Evolutionary conservation across 176 grass and related monocot species (phyloP), one percentile per base, ranked within the genome.

Genomic region (Oryza meridionalis): DNA sequence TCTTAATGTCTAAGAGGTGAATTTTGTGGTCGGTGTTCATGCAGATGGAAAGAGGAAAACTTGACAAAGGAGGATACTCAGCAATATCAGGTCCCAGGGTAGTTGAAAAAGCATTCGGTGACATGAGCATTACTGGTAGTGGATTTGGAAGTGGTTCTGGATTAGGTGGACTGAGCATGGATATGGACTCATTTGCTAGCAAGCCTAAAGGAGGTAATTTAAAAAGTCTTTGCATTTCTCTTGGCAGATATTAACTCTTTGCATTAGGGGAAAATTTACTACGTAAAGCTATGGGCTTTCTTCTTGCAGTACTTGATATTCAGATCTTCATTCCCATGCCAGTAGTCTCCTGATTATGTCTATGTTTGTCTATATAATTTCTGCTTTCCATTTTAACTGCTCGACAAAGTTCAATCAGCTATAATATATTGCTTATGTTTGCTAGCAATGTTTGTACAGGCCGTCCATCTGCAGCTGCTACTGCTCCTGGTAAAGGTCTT

Each of bases 51-150:
- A 97, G 80, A 84, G 89, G 89, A 65, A 97, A 81, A 92, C 64
- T 85, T 65, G 91, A 97, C 33, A 97, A 94, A 90, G 94, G 93
- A 46, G 90, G 91, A 47, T 94, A 88, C 83, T 90, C 92, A 67
- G 84, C 89, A 83, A 88, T 97, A 71, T 92, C 91, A 82, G 94
- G 91, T 61, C 91, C 91, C 21, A 78, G 82, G 27, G 85, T 85
- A 84, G 78, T 85, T 43, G 94, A 97, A 55, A n/a, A 88, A 70
- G 33, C 70, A 77, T 94, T 90, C 61, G 86, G 45, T 53, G 91
- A 92, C 61, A 93, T 94, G 87, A 94, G 63, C 66, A 94, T 94
- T 64, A 69, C 72, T 29, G 90, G 86, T 86, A 86, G 84, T 90
- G 90, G 93, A 73, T 92, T 92, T 88, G 90, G 88, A 77, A 91